Conservation (phyloP, 2,329 filamentous ascomycete genomes). For the Aspergillus candidus region DNA sequence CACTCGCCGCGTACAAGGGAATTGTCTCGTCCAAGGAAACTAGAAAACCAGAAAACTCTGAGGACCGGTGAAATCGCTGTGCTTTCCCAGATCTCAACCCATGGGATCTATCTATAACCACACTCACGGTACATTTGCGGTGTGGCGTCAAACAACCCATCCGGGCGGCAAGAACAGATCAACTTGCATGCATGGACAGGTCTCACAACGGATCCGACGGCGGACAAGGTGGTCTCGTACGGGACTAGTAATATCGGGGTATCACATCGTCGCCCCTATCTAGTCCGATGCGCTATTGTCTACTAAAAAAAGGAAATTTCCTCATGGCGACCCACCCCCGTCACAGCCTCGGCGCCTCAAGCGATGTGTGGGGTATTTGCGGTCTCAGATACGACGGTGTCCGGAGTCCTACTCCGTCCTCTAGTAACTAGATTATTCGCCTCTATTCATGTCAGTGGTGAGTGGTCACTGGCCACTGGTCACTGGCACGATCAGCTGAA, state of each 20-base stretch:
- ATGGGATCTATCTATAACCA: not conserved
- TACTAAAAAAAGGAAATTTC: conserved; percentile 1
- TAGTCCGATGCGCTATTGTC: not conserved
- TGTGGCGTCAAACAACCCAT: too few relatives aligned
- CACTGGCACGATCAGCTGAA: too few relatives aligned
- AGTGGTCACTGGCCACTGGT: too few relatives aligned
- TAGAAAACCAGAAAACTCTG: too few relatives aligned
- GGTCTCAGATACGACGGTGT: conserved; percentile 9
- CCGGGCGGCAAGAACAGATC: too few relatives aligned
- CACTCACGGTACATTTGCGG: not conserved
- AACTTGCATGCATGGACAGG: too few relatives aligned
- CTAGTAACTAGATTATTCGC: not conserved
- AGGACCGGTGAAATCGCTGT: not conserved
- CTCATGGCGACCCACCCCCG: conserved; percentile 13
- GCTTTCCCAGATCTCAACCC: too few relatives aligned
- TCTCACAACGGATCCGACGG: not conserved
- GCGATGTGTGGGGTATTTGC: not conserved
- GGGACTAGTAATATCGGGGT: not conserved
- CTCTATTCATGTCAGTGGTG: too few relatives aligned
- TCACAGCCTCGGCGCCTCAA: conserved; percentile 14
- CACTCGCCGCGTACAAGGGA: conserved; percentile 7
- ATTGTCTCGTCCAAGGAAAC: not conserved
- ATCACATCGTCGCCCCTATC: too few relatives aligned
- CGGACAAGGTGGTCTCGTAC: not conserved
- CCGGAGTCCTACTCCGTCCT: conserved; percentile 11